Conservation (phyloP, 2,329 filamentous ascomycete genomes). For the Neofusicoccum parvum region DNA sequence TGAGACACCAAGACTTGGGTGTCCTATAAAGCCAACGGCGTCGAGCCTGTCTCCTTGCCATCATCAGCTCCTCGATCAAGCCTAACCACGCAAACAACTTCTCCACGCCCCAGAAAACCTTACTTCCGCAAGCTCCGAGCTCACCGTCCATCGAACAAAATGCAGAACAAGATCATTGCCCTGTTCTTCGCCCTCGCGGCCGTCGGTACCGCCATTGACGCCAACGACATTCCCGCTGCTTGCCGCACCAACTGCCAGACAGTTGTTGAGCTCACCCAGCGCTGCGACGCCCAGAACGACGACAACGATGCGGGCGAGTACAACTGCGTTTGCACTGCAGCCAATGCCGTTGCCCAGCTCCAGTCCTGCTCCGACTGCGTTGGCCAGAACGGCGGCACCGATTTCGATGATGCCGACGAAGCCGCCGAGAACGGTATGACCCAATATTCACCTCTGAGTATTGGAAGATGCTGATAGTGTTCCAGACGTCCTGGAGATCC, state of each 20-base stretch:
- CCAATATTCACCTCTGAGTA: background rate
- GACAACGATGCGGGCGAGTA: background rate
- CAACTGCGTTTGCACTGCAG: background rate
- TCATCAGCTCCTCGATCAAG: background rate
- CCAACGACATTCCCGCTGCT: background rate
- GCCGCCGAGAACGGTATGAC: background rate
- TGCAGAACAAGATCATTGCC: background rate
- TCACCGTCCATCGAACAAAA: background rate
- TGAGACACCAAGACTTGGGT: no score
- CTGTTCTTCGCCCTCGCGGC: background rate
- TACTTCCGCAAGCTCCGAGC: no score
- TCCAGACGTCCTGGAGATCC: background rate
- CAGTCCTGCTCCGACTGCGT: background rate
- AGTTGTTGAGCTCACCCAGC: background rate
- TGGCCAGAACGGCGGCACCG: background rate
- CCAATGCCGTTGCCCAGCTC: background rate
- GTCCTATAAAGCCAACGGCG: no score
- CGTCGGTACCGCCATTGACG: background rate
- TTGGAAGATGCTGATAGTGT: background rate
- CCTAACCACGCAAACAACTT: background rate
- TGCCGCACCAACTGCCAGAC: background rate
- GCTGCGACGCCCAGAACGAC: background rate
- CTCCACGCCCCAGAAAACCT: no score
- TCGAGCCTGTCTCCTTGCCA: background rate
- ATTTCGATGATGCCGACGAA: background rate